These are phyloP conservation scores for Globisporangium paroecandrum DNA, from an alignment of 352 stramenopile species.

Conservation along the genomic window DNA sequence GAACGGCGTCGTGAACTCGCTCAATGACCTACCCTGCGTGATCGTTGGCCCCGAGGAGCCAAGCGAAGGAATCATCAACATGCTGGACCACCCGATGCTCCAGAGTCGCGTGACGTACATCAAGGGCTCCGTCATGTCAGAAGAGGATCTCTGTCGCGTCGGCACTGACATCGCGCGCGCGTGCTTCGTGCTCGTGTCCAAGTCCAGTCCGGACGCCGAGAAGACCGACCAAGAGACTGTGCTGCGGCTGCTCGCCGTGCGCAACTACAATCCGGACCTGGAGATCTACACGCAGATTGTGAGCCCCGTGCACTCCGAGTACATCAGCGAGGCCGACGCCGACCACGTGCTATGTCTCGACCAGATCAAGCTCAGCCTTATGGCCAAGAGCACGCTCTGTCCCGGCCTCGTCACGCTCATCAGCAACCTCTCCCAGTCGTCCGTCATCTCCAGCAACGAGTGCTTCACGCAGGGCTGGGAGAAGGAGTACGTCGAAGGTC, in stretches of 20 bases:
- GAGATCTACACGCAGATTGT: constrained; percentile 64
- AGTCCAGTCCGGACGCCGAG: constrained; percentile 34
- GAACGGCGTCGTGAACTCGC: constrained; percentile 22
- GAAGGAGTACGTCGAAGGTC: constrained; percentile 50
- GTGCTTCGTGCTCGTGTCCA: constrained; percentile 56
- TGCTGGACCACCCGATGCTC: constrained; percentile 58
- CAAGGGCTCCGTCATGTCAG: constrained; percentile 61
- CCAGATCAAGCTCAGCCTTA: constrained; percentile 59
- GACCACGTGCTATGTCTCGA: constrained; percentile 59
- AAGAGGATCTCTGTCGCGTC: constrained; percentile 63
- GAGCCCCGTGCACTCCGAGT: constrained; percentile 47
- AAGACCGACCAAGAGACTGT: constrained; percentile 54
- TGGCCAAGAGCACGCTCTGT: constrained; percentile 64
- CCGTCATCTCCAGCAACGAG: constrained; percentile 24
- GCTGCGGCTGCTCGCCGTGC: constrained; percentile 53
- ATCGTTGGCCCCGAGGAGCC: constrained; percentile 54
- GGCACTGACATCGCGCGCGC: constrained; percentile 45
- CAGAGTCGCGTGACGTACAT: constrained; percentile 62
- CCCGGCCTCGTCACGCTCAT: constrained; percentile 56
- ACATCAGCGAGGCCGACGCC: constrained; percentile 52
- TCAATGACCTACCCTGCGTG: constrained; percentile 47
- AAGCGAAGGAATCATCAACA: constrained; percentile 41
- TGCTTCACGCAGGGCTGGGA: constrained; percentile 31
- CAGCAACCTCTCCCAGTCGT: constrained; percentile 60
- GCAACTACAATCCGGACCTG: constrained; percentile 55